phyloP scores from a whole-genome alignment of 495 filamentous ascomycete species.

The Astrothelium subdiscretum region DNA sequence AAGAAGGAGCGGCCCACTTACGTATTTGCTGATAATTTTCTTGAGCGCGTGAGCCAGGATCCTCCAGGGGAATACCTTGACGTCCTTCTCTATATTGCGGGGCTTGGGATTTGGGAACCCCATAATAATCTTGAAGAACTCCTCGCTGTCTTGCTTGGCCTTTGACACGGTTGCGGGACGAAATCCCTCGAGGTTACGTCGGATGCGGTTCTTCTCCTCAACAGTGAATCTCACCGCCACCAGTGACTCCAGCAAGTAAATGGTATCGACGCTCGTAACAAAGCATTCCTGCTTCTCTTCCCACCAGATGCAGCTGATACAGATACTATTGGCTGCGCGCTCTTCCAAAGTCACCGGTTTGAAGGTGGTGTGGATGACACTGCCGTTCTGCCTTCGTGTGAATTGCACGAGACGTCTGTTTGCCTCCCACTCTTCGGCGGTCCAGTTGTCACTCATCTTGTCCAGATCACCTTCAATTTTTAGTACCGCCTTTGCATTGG shows the following conservation, averaged over 20 bases:
- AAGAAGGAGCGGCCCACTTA: slow-evolving; percentile 34
- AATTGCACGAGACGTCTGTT: slow-evolving; percentile 81
- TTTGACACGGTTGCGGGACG: slow-evolving; percentile 85
- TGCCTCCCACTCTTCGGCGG: slow-evolving; percentile 59
- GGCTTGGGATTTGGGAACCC: slow-evolving; percentile 91
- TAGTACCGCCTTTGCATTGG: slow-evolving; percentile 59
- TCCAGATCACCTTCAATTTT: slow-evolving; percentile 77
- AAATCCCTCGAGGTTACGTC: slow-evolving; percentile 88
- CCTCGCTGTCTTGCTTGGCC: slow-evolving; percentile 77
- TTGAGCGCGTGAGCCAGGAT: slow-evolving; percentile 69
- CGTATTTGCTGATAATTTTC: slow-evolving; percentile 98
- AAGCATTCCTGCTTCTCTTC: slow-evolving; percentile 78
- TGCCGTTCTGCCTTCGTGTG: slow-evolving; percentile 52
- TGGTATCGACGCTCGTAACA: slow-evolving; percentile 94
- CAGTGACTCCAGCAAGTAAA: slow-evolving; percentile 79
- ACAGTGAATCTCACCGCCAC: slow-evolving; percentile 76
- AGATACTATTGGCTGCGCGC: slow-evolving; percentile 26
- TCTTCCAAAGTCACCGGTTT: slow-evolving; percentile 26
- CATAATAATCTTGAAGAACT: slow-evolving; percentile 99
- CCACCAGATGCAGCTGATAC: slow-evolving; percentile 58
- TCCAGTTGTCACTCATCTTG: slow-evolving; percentile 70
- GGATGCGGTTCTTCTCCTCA: slow-evolving; percentile 95
- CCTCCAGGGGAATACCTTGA: slow-evolving; percentile 96
- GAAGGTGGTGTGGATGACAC: slow-evolving; percentile 30
- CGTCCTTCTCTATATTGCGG: slow-evolving; percentile 94